Base-by-base conservation (phyloP, 2,329 filamentous ascomycete genomes). In the Alternaria ventricosa region DNA sequence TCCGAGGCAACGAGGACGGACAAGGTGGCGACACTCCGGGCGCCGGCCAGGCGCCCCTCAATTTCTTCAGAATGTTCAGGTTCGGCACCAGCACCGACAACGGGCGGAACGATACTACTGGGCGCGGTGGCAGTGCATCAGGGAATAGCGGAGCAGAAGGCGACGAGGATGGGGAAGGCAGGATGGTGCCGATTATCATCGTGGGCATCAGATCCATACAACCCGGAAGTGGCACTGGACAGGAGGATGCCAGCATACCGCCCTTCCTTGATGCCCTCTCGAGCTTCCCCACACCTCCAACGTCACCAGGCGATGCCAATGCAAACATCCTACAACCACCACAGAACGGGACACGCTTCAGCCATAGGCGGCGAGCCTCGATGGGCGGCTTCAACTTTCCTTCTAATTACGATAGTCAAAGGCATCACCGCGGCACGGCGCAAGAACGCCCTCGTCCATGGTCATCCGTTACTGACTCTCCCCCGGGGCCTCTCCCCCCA, bases 41-140 rank as follows among this genome's bases (percentile, higher is more conserved):
- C 33, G 72, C 68, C 41, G 81, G 82, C 30, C 79, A 84, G 9
- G 83, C 86, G 11, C 87, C 89, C 5, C 82, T 91, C 63, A 91
- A 91, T 74, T 90, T 91, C 75, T 86, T 91, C 77, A 83, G 89
- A 60, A 90, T 91, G 78, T 91, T 91, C 76, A 83, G 89, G 50
- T 91, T 91, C 77, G 87, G 87, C 51, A 86, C 88, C 57, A 83
- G 85, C 9, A 74, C 64, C 50, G 65, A 66, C 30, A 70, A 66
- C 59, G 61, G 70, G 23, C 66, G 67, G 23, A 66, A 50, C 55
- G 71, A 70, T 46, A 64, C 67, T 57, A 64, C 66, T 18, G 74
- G 66, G n/a, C 73, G 70, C 43, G 73, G 72, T 13, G 73, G 72
- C 46, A 71, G 69, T 54, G 70, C 63, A 15, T 62, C 69, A 5